phyloP scores from a whole-genome alignment of 345 rosid species.

The Salix caprea region DNA sequence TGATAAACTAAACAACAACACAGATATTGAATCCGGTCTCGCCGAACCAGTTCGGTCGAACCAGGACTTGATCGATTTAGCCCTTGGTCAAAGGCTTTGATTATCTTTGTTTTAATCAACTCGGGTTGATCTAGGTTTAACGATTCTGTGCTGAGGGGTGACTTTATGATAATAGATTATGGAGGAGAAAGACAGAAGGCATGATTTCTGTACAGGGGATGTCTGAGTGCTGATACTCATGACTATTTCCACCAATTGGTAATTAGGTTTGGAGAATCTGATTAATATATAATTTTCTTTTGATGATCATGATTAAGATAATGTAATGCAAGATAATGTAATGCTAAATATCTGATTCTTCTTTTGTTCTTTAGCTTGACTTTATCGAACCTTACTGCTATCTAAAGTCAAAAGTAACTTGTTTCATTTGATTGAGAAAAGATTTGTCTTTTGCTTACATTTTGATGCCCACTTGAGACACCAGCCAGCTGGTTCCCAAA shows the following conservation, averaged over 20 bases:
- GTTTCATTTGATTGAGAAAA: background rate
- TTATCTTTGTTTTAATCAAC: too few relatives aligned
- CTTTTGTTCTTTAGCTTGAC: background rate
- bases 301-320: background rate
- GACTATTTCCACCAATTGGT: background rate
- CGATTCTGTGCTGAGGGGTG: background rate
- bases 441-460: background rate
- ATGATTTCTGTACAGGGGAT: slow-evolving; percentile 15
- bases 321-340: background rate
- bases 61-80: too few relatives aligned
- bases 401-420: background rate
- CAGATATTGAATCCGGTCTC: too few relatives aligned
- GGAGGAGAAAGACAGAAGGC: background rate
- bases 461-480: background rate
- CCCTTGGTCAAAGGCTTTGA: too few relatives aligned
- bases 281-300: background rate
- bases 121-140: background rate
- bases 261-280: background rate
- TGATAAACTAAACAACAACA: too few relatives aligned
- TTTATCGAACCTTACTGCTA: slow-evolving; percentile 9
- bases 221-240: background rate
- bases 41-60: too few relatives aligned
- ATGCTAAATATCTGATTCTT: background rate
- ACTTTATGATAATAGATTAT: background rate
- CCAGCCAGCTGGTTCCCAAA: slow-evolving; percentile 27